phyloP scores from a whole-genome alignment of 352 stramenopile species.

The Phytophthora podocarpi region DNA sequence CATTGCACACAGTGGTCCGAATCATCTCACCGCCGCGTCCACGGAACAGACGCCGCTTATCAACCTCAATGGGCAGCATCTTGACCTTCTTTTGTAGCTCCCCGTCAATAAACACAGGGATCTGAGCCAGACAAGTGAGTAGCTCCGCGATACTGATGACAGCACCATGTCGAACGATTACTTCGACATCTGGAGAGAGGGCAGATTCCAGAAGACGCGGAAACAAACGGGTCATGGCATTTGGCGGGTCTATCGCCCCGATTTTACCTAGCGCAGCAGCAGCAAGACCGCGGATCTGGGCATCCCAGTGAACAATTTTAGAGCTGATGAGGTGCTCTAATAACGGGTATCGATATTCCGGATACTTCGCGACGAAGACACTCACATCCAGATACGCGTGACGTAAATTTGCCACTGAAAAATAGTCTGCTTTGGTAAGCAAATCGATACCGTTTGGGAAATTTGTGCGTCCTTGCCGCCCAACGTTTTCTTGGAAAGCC shows the following conservation, averaged over 20 bases:
- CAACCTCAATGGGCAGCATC: slow-evolving; percentile 84
- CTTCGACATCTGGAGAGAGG: slow-evolving; percentile 87
- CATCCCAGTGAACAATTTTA: slow-evolving; percentile 97
- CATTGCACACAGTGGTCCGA: slow-evolving; percentile 90
- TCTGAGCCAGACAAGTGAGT: slow-evolving; percentile 44
- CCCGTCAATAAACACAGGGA: slow-evolving; percentile 69
- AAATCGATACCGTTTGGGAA: slow-evolving; percentile 98
- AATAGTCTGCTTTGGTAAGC: slow-evolving; percentile 97
- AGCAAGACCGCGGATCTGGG: slow-evolving; percentile 89
- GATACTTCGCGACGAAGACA: slow-evolving; percentile 91
- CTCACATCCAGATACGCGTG: slow-evolving; percentile 95
- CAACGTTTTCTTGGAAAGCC: slow-evolving; percentile 97
- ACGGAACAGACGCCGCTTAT: slow-evolving; percentile 95
- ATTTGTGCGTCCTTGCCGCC: slow-evolving; percentile 89
- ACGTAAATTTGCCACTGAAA: slow-evolving; percentile 92
- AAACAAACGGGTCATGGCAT: slow-evolving; percentile 78
- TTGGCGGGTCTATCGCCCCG: slow-evolving; percentile 75
- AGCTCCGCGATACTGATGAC: slow-evolving; percentile 92
- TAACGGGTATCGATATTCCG: slow-evolving; percentile 83
- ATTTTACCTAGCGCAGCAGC: slow-evolving; percentile 89
- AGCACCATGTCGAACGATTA: slow-evolving; percentile 94
- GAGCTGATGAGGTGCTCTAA: slow-evolving; percentile 80
- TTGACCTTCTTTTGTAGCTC: slow-evolving; percentile 78
- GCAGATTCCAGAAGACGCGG: slow-evolving; percentile 82
- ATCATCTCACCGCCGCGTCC: slow-evolving; percentile 97